Evolutionary conservation across 495 filamentous ascomycete genomes (phyloP), one percentile per base, ranked within the genome.

Genomic region (Chaetomium fimeti): DNA sequence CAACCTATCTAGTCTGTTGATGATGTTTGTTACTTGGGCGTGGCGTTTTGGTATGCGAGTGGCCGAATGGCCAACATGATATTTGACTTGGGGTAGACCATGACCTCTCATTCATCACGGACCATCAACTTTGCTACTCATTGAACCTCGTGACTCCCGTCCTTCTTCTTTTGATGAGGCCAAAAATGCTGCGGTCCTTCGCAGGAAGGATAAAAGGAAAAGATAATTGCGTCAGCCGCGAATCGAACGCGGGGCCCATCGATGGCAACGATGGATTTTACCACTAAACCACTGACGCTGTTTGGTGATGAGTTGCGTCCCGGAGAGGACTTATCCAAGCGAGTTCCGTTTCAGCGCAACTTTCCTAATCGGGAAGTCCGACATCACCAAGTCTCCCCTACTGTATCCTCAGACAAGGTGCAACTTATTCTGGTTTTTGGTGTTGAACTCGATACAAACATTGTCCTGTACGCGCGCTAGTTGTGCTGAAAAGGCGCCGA

Each of bases 201-300:
- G n/a, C n/a, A n/a, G 32, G 32, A 36, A 11, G 5, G 16, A 55
- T 18, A 11, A 5, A 36, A n/a, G n/a, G 28, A 55, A 55, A 55
- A 36, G 52, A 32, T 12, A 55, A 57, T 57, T 57, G 54, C 65
- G 65, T 72, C 72, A 77, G 75, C 75, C 75, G 75, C 74, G 76
- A 78, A 78, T 77, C 76, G 77, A 79, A 79, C 77, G 75, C 77
- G 77, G 77, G 77, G 77, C 77, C 76, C 75, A 78, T 79, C 77
- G 76, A 79, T 79, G 75, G 62, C 62, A 65, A 65, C 62, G 62
- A 65, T 65, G 62, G 55, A 65, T 65, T 65, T 65, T 65, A 65
- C 62, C 62, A 65, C 62, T 65, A 65, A 65, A 65, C 56, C 62
- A 65, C 62, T 65, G 56, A 52, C 62, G 55, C 55, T 24, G n/a